Percentiles rank a stretch among this genome's conserved stretches.
phyloP scores from a whole-genome alignment of 1,284 basidiomycete genomes.

The Papiliotrema laurentii region DNA sequence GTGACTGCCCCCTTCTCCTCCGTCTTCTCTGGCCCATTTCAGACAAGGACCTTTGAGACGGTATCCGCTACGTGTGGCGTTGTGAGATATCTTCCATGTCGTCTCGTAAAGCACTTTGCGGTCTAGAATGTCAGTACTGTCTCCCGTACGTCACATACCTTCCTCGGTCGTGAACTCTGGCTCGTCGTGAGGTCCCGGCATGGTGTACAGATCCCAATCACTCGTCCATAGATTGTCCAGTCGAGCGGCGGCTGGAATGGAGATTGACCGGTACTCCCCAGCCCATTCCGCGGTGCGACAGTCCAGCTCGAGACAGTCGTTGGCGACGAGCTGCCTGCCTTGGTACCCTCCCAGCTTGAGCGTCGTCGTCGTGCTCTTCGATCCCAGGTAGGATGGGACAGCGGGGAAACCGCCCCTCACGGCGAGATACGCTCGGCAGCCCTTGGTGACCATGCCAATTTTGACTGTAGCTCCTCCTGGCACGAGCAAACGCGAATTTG shows the following conservation, averaged over 20 bases:
- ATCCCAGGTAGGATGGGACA: conserved; percentile 56
- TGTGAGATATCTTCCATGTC: conserved; percentile 35
- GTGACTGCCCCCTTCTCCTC: conserved; percentile 67
- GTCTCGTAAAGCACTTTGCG: conserved; percentile 49
- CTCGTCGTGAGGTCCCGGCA: conserved; percentile 63
- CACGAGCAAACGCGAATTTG: conserved; percentile 56
- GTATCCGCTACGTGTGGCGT: conserved; percentile 43
- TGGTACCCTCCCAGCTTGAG: conserved; percentile 39
- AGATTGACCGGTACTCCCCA: conserved; percentile 8
- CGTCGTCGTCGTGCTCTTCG: conserved; percentile 42
- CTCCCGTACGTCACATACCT: conserved; percentile 44
- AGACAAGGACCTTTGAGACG: conserved; percentile 52
- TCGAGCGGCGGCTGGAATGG: conserved; percentile 14
- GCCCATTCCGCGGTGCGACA: conserved; percentile 53
- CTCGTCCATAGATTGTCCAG: conserved; percentile 21
- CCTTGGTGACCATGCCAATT: conserved; percentile 44
- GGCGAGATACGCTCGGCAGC: conserved; percentile 60
- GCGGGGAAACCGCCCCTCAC: conserved; percentile 61
- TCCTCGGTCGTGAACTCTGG: conserved; percentile 7
- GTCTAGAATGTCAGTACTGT: conserved; percentile 52
- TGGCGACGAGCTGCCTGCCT: conserved; percentile 53
- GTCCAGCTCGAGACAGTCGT: conserved; percentile 49
- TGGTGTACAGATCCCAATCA: conserved; percentile 56
- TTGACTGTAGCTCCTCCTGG: conserved; percentile 52
- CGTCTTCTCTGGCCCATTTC: conserved; percentile 58